Evolutionary conservation across 768 basidiomycete genomes (phyloP).

Genomic region (Leccinum subgranulosum): DNA sequence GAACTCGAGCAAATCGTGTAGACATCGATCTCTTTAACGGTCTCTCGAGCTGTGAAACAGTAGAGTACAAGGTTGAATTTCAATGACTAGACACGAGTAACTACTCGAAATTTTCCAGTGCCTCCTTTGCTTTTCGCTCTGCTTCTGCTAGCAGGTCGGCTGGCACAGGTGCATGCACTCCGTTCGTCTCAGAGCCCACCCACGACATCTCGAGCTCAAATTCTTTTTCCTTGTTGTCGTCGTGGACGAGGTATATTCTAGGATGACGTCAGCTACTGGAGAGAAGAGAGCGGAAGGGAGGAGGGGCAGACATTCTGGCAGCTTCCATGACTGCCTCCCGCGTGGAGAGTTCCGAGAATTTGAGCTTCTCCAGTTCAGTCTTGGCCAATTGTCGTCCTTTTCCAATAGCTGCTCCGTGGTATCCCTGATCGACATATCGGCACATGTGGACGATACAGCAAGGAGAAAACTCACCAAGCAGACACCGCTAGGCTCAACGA

Average conservation of each 20-base stretch:
- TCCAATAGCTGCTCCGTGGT: conserved; percentile 94
- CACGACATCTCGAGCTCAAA: conserved; percentile 98
- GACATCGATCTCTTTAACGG: conserved; percentile 8
- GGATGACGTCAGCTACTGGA: conserved; percentile 4
- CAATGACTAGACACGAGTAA: conserved; percentile 18
- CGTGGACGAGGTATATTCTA: conserved; percentile 96
- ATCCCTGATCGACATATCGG: conserved; percentile 56
- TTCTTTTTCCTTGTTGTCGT: conserved; percentile 96
- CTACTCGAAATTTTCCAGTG: conserved; percentile 67
- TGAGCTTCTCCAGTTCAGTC: conserved; percentile 96
- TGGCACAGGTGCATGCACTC: conserved; percentile 80
- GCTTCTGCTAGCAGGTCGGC: conserved; percentile 82
- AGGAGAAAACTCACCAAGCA: conserved; percentile 60
- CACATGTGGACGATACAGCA: neutral
- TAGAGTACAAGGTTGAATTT: conserved; percentile 16
- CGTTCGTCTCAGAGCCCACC: conserved; percentile 84
- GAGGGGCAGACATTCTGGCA: conserved; percentile 79
- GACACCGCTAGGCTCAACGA: conserved; percentile 93
- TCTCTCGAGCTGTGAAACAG: neutral
- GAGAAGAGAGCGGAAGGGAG: neutral
- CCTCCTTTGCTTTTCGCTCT: conserved; percentile 81
- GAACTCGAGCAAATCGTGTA: conserved; percentile 92
- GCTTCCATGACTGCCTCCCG: conserved; percentile 90
- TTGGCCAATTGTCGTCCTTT: conserved; percentile 98
- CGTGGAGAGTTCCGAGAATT: conserved; percentile 73